Conservation (phyloP, 192 early-diverging fungal species). For the Pecoramyces ruminantium region DNA sequence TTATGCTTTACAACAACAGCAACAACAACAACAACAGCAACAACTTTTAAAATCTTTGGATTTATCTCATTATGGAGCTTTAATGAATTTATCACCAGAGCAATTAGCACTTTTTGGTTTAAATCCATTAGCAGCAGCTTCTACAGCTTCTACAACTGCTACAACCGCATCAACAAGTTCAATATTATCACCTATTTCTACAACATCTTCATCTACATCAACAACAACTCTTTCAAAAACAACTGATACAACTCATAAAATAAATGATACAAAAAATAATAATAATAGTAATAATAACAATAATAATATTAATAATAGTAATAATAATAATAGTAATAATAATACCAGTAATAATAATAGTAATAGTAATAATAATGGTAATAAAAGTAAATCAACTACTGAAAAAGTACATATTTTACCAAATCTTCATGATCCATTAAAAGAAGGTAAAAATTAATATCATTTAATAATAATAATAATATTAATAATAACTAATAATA, state of each 20-base stretch:
- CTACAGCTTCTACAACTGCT: neutral
- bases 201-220: neutral
- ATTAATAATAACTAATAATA: too few relatives aligned
- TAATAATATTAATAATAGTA: too few relatives aligned
- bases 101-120: neutral
- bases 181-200: too few relatives aligned
- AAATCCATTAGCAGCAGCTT: neutral
- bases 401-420: neutral
- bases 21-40: neutral
- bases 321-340: too few relatives aligned
- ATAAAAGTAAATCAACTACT: too few relatives aligned
- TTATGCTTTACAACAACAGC: neutral
- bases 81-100: neutral
- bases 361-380: too few relatives aligned
- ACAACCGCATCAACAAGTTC: too few relatives aligned
- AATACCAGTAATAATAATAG: too few relatives aligned
- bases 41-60: neutral
- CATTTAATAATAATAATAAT: too few relatives aligned
- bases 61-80: neutral
- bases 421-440: neutral
- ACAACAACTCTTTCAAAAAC: neutral
- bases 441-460: too few relatives aligned
- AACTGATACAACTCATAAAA: neutral
- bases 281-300: too few relatives aligned
- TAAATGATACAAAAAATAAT: too few relatives aligned